phyloP scores from a whole-genome alignment of 2,329 filamentous ascomycete genomes.

The Aspergillus fijiensis region DNA sequence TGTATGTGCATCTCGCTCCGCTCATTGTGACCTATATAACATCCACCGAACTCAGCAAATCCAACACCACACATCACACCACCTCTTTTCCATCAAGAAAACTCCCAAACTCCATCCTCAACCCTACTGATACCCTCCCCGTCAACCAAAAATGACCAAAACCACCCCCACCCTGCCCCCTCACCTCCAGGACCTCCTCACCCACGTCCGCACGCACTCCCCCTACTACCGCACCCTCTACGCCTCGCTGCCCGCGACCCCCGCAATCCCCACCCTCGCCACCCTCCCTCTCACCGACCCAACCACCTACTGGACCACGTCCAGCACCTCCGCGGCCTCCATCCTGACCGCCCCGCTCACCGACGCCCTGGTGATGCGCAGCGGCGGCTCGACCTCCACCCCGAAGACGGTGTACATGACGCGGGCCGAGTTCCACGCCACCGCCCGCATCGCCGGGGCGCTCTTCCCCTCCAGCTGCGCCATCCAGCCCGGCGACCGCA shows the following conservation, averaged over 20 bases:
- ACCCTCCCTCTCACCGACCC: not conserved
- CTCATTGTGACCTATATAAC: too few species aligned
- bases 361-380: not conserved
- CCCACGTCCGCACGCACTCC: not conserved
- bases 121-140: too few species aligned
- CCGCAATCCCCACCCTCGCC: not conserved
- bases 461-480: not conserved
- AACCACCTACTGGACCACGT: not conserved
- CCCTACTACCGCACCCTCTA: not conserved
- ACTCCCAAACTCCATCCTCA: too few species aligned
- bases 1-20: too few species aligned
- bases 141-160: too few species aligned
- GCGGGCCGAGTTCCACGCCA: not conserved
- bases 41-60: too few species aligned
- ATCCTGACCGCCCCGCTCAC: not conserved
- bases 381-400: not conserved
- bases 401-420: not conserved
- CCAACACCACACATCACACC: too few species aligned
- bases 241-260: not conserved
- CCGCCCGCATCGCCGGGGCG: not conserved
- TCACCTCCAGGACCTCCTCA: not conserved
- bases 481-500: not conserved
- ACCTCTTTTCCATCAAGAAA: too few species aligned
- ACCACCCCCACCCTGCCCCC: too few species aligned
- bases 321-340: not conserved